Evolutionary conservation across 1,139 yeast genomes (phyloP).

Genomic region (Magnusiomyces suaveolens): DNA sequence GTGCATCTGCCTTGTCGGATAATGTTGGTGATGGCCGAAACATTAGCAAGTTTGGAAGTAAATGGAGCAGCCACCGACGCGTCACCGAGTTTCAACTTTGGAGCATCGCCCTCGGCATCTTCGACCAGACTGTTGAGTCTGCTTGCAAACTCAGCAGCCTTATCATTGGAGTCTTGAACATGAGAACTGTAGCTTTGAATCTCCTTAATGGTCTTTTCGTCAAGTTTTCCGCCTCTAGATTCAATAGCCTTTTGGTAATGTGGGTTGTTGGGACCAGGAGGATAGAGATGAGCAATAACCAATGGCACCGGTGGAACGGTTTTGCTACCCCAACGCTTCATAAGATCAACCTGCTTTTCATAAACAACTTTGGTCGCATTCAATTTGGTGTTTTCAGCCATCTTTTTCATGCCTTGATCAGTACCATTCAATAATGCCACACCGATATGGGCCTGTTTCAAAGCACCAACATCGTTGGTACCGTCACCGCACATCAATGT

Average conservation of each 20-base stretch:
- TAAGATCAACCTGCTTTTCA: slow-evolving; percentile 71
- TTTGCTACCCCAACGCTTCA: slow-evolving; percentile 60
- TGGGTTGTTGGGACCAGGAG: slow-evolving; percentile 92
- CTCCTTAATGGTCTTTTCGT: slow-evolving; percentile 48
- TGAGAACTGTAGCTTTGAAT: slow-evolving; percentile 40
- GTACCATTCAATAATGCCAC: slow-evolving; percentile 97
- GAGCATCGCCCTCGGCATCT: slow-evolving; percentile 75
- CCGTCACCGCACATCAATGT: slow-evolving; percentile 99
- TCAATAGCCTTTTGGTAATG: slow-evolving; percentile 79
- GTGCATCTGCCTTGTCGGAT: slow-evolving; percentile 99
- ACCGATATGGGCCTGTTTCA: slow-evolving; percentile 97
- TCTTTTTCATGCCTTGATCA: slow-evolving; percentile 83
- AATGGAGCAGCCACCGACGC: slow-evolving; percentile 99
- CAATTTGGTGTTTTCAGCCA: slow-evolving; percentile 68
- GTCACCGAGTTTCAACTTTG: slow-evolving; percentile 90
- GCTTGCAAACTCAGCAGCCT: slow-evolving; percentile 58
- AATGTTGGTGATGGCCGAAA: slow-evolving; percentile 84
- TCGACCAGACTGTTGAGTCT: slow-evolving; percentile 60
- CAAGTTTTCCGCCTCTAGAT: slow-evolving; percentile 57
- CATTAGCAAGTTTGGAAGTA: slow-evolving; percentile 88
- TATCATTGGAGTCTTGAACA: slow-evolving; percentile 29
- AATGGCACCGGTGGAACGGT: slow-evolving; percentile 73
- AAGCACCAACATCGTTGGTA: slow-evolving; percentile 98
- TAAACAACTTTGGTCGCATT: slow-evolving; percentile 61
- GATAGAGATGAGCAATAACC: slow-evolving; percentile 84